phyloP scores from a whole-genome alignment of 2,329 filamentous ascomycete species.

The Cordyceps cicadae region DNA sequence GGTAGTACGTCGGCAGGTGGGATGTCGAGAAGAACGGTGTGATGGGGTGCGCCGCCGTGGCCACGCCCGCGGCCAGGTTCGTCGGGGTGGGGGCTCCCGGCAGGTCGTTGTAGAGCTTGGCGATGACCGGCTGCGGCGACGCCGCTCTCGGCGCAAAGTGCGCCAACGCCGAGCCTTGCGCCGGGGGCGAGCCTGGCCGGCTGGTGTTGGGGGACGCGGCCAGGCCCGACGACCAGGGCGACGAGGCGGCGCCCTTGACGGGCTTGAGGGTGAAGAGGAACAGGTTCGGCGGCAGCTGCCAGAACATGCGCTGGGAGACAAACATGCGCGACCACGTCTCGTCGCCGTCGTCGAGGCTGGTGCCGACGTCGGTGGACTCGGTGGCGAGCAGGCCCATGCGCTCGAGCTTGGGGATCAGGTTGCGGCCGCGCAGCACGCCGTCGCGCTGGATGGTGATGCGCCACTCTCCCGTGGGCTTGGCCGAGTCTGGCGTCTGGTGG shows the following conservation, averaged over 20 bases:
- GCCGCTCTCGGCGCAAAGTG: slow-evolving; percentile 14
- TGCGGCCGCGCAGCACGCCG: slow-evolving; percentile 77
- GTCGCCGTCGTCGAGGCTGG: slow-evolving; percentile 50
- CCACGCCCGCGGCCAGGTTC: slow-evolving; percentile 17
- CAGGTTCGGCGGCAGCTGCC: slow-evolving; percentile 80
- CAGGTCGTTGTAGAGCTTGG: slow-evolving; percentile 27
- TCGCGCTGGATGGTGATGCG: slow-evolving; percentile 74
- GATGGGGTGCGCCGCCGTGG: slow-evolving; percentile 32
- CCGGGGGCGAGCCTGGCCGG: slow-evolving; percentile 44
- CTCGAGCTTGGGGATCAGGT: slow-evolving; percentile 83
- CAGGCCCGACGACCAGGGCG: slow-evolving; percentile 40
- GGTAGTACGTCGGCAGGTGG: slow-evolving; percentile 85
- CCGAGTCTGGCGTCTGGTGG: slow-evolving; percentile 55
- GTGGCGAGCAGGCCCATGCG: slow-evolving; percentile 80
- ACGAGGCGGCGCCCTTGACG: slow-evolving; percentile 22
- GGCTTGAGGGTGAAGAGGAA: slow-evolving; percentile 82
- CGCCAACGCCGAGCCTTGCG: slow-evolving; percentile 20
- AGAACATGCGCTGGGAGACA: slow-evolving; percentile 72
- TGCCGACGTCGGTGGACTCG: slow-evolving; percentile 67
- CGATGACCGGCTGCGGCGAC: slow-evolving; percentile 6
- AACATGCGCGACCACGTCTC: slow-evolving; percentile 72
- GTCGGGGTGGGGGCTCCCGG: slow-evolving; percentile 32
- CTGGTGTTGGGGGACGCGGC: slow-evolving; percentile 47
- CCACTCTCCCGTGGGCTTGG: slow-evolving; percentile 79
- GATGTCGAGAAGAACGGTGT: slow-evolving; percentile 76